Conservation (phyloP, 768 basidiomycete genomes). For the Xanthoconium stramineum region DNA sequence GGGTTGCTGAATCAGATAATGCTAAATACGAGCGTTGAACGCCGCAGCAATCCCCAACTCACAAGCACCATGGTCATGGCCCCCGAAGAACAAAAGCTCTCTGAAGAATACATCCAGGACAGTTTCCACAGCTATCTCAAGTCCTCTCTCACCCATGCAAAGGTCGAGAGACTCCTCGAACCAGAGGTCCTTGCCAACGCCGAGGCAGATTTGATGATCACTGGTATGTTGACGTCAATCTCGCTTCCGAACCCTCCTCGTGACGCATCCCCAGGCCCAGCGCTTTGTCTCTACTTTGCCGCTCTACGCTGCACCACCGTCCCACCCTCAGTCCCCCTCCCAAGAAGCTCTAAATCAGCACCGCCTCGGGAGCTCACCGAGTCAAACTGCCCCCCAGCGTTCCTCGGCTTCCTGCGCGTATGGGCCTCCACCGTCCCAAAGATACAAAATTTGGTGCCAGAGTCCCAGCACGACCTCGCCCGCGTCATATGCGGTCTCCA, state of each 20-base stretch:
- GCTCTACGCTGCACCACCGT: constrained; percentile 71
- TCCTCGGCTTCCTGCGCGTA: constrained; percentile 65
- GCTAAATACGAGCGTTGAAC: neutral
- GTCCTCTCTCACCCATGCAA: constrained; percentile 74
- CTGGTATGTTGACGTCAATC: constrained; percentile 45
- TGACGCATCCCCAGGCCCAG: constrained; percentile 51
- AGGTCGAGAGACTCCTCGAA: constrained; percentile 70
- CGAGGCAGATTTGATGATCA: constrained; percentile 83
- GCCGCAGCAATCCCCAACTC: neutral
- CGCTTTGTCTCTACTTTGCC: constrained; percentile 81
- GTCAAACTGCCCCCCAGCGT: constrained; percentile 66
- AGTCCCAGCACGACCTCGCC: constrained; percentile 78
- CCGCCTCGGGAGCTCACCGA: constrained; percentile 58
- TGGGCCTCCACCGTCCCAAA: constrained; percentile 66
- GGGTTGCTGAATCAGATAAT: neutral
- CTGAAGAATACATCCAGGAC: constrained; percentile 68
- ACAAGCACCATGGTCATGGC: constrained; percentile 7
- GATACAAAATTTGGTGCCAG: constrained; percentile 61
- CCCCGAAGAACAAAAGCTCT: constrained; percentile 38
- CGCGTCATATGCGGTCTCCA: constrained; percentile 68
- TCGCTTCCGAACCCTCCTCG: neutral
- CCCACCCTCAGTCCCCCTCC: constrained; percentile 80
- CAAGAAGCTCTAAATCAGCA: constrained; percentile 46
- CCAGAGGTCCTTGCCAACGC: constrained; percentile 72
- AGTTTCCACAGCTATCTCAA: constrained; percentile 82